Percentiles rank a stretch among this genome's conserved stretches.
Evolutionary conservation across 257 asterid genomes (phyloP).

Genomic region (Salvia splendens): DNA sequence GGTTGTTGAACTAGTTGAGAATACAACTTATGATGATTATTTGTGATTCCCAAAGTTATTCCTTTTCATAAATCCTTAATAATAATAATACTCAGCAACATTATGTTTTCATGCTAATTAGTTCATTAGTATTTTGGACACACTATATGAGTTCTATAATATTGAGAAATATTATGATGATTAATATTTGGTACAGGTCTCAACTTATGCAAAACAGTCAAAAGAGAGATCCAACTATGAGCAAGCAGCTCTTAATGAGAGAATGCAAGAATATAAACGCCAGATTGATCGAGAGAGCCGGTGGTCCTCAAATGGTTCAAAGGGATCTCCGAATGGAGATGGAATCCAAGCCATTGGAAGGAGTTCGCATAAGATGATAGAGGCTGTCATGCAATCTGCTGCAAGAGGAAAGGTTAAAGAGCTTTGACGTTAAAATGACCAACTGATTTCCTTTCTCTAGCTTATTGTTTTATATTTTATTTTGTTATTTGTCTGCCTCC

Average conservation of each 20-base stretch:
- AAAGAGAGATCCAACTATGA: conserved; percentile 93
- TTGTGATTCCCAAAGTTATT: conserved; percentile 12
- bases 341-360: conserved; percentile 97
- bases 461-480: background rate
- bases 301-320: conserved; percentile 82
- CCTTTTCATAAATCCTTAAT: conserved; percentile 5
- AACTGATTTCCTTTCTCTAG: conserved; percentile 19
- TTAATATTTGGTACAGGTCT: conserved; percentile 58
- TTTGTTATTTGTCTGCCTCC: conserved; percentile 28
- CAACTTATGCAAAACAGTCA: conserved; percentile 95
- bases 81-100: background rate
- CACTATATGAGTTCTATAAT: background rate
- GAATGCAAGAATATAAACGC: conserved; percentile 96
- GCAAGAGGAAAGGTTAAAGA: conserved; percentile 88
- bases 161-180: conserved; percentile 26
- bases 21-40: background rate
- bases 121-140: conserved; percentile 4
- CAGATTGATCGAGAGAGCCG: conserved; percentile 94
- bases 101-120: background rate
- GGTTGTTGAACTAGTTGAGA: conserved; percentile 23
- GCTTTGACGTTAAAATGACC: conserved; percentile 26
- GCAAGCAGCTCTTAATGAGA: conserved; percentile 95
- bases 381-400: conserved; percentile 98
- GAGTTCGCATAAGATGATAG: conserved; percentile 99
- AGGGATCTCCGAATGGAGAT: conserved; percentile 97